Conservation (phyloP, 768 basidiomycete genomes). For the Boletus sp. region DNA sequence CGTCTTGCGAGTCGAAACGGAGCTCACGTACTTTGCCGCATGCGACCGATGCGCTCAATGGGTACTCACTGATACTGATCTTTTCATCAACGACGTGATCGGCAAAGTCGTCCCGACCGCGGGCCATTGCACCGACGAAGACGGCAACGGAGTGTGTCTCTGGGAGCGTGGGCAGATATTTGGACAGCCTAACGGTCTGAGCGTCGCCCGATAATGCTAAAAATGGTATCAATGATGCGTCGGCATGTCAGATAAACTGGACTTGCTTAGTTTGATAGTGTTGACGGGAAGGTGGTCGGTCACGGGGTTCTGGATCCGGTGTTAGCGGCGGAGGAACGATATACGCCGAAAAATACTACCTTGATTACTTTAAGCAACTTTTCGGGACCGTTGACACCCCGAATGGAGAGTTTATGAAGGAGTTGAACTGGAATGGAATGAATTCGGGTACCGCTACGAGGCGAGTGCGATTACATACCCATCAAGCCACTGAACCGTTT, state of each 20-base stretch:
- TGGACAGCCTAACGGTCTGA: conserved; percentile 73
- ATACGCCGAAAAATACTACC: conserved; percentile 40
- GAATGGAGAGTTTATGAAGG: conserved; percentile 91
- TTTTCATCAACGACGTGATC: conserved; percentile 95
- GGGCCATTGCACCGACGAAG: conserved; percentile 98
- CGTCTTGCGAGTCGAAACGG: background rate
- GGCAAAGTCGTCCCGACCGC: conserved; percentile 95
- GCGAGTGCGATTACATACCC: conserved; percentile 54
- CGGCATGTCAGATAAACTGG: background rate
- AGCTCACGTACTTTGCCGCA: conserved; percentile 83
- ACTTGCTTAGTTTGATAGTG: conserved; percentile 92
- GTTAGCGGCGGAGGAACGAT: conserved; percentile 1
- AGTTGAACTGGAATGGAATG: conserved; percentile 72
- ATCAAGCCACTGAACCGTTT: conserved; percentile 98
- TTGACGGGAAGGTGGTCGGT: conserved; percentile 93
- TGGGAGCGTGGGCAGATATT: conserved; percentile 83
- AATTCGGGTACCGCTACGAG: background rate
- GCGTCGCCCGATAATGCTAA: conserved; percentile 91
- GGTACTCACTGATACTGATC: conserved; percentile 93
- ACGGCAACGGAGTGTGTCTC: conserved; percentile 88
- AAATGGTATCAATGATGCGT: conserved; percentile 6
- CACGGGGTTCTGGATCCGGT: conserved; percentile 73
- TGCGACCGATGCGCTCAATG: conserved; percentile 89
- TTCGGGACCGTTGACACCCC: conserved; percentile 95
- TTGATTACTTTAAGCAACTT: conserved; percentile 97